A percentile compares a stretch with the other conserved stretches of the same genome.
Evolutionary conservation across 805 yeast genomes (phyloP).

Genomic region (Myxozyma neotropica): DNA sequence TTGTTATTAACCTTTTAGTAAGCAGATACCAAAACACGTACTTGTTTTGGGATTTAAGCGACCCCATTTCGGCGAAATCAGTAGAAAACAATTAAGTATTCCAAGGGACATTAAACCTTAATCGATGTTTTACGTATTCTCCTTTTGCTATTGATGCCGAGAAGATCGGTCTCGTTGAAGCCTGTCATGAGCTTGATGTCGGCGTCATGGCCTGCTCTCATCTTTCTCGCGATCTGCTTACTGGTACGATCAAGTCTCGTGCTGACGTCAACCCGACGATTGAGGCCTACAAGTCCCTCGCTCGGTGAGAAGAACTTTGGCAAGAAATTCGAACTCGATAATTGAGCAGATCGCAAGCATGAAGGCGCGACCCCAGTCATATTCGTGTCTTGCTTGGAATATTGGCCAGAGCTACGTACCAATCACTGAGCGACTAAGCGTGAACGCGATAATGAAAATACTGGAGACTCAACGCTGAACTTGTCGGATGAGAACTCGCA

Average conservation of each 20-base stretch:
- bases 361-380: not conserved
- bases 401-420: not conserved
- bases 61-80: not conserved
- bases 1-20: too few species aligned
- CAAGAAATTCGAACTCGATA: constrained; percentile 51
- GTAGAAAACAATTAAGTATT: not conserved
- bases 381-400: not conserved
- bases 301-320: constrained; percentile 59
- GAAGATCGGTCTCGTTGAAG: not conserved
- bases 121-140: not conserved
- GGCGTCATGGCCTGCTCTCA: not conserved
- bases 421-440: not conserved
- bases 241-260: constrained; percentile 56
- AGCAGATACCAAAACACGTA: too few species aligned
- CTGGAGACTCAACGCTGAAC: not conserved
- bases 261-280: constrained; percentile 60
- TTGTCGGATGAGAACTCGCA: not conserved
- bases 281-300: constrained; percentile 55
- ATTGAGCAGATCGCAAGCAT: not conserved
- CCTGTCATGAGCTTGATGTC: not conserved
- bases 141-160: not conserved
- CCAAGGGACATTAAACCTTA: not conserved
- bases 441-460: not conserved
- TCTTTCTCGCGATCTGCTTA: constrained; percentile 48
- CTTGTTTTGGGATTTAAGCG: not conserved